A percentile compares a stretch with the other conserved stretches of the same genome.
Evolutionary conservation across 805 yeast species (phyloP).

Genomic region (Candida takata): DNA sequence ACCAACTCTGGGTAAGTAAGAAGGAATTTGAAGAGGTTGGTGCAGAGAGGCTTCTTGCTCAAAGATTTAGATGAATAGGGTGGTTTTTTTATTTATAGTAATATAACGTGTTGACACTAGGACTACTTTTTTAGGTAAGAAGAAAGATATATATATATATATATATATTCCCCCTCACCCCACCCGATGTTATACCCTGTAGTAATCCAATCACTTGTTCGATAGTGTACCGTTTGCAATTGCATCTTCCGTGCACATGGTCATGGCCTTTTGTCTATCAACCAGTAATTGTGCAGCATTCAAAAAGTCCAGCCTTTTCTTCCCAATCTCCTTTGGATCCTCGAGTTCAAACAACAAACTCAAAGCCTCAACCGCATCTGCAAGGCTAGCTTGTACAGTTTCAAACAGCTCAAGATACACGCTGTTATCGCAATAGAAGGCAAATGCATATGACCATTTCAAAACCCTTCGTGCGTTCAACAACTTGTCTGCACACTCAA

Average conservation of each 20-base stretch:
- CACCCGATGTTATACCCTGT: no score
- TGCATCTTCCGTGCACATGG: slow-evolving; percentile 19
- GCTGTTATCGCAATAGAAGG: slow-evolving; percentile 53
- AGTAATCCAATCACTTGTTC: background rate
- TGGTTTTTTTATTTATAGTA: no score
- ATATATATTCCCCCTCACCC: no score
- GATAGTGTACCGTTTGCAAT: slow-evolving; percentile 6
- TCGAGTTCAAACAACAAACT: slow-evolving; percentile 48
- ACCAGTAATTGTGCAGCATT: slow-evolving; percentile 29
- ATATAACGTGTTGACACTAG: background rate
- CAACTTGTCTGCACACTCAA: slow-evolving; percentile 61
- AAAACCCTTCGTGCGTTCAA: slow-evolving; percentile 66
- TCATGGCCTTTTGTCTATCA: slow-evolving; percentile 31
- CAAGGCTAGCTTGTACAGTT: slow-evolving; percentile 57
- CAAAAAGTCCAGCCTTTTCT: slow-evolving; percentile 30
- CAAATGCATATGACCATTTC: slow-evolving; percentile 87
- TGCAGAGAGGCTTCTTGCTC: slow-evolving; percentile 67
- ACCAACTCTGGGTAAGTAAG: slow-evolving; percentile 88
- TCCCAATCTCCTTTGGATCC: slow-evolving; percentile 29
- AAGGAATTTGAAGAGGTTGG: slow-evolving; percentile 88
- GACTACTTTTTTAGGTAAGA: no score
- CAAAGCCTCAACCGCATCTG: slow-evolving; percentile 60
- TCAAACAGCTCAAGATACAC: slow-evolving; percentile 60
- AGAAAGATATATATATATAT: background rate
- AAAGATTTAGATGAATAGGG: slow-evolving; percentile 79